phyloP scores from a whole-genome alignment of 163 green algal genomes.

The Scenedesmus sp. region DNA sequence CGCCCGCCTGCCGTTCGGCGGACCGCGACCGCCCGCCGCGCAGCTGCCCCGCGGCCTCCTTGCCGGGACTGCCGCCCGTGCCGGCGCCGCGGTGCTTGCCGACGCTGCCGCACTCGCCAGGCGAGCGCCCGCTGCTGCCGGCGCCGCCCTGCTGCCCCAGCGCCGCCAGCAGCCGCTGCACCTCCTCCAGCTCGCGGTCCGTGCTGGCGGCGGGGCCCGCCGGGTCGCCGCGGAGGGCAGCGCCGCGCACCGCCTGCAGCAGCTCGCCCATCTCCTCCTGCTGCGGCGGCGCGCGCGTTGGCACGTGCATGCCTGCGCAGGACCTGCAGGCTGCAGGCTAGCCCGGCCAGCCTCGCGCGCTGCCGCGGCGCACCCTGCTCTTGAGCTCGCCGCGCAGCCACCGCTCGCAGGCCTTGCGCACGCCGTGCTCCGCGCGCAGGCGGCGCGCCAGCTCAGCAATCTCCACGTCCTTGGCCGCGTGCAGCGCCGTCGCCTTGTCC shows the following conservation, averaged over 20 bases:
- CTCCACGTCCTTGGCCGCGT: conserved; percentile 42
- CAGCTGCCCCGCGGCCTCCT: too few relatives aligned
- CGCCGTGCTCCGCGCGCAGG: conserved; percentile 53
- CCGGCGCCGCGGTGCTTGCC: too few relatives aligned
- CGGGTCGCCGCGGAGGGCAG: conserved; percentile 11
- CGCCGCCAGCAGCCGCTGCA: background rate
- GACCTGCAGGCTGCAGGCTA: too few relatives aligned
- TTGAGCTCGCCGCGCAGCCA: conserved; percentile 64
- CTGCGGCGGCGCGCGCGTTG: background rate
- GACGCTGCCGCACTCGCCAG: too few relatives aligned
- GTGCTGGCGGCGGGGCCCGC: background rate
- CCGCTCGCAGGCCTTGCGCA: conserved; percentile 68
- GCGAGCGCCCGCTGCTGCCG: too few relatives aligned
- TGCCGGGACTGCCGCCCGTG: too few relatives aligned
- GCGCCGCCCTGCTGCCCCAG: conserved; percentile 9
- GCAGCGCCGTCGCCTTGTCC: conserved; percentile 1
- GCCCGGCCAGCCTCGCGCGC: too few relatives aligned
- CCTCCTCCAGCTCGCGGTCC: conserved; percentile 10
- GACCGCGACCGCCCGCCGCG: too few relatives aligned
- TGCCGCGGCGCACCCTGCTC: background rate
- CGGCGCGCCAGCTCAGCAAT: conserved; percentile 53
- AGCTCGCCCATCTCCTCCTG: conserved; percentile 61
- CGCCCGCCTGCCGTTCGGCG: too few relatives aligned
- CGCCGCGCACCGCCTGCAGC: conserved; percentile 53
- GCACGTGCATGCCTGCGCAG: background rate